These are phyloP conservation scores for Trametes elegans DNA, from an alignment of 768 basidiomycete species.

Conservation along the genomic window DNA sequence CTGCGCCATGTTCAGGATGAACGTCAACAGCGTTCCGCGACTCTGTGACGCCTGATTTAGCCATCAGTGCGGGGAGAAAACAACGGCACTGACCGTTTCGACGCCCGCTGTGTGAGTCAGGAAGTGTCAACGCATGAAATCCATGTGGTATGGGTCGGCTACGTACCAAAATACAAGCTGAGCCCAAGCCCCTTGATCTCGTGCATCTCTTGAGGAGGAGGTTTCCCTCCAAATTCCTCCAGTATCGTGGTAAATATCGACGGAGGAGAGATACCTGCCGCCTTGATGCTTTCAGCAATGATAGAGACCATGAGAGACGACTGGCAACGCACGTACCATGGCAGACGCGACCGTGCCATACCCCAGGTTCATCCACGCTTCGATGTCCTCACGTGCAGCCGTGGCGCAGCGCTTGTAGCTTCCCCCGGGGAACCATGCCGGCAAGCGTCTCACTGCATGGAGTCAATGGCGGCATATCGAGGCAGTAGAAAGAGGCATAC, in stretches of 20 bases:
- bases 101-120: not conserved
- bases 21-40: constrained; percentile 35
- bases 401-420: constrained; percentile 18
- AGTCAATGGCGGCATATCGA: not conserved
- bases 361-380: not conserved
- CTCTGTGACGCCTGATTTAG: constrained; percentile 27
- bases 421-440: constrained; percentile 20
- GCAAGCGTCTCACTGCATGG: constrained; percentile 17
- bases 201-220: not conserved
- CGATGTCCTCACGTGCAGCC: not conserved
- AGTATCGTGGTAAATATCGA: not conserved
- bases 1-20: constrained; percentile 37
- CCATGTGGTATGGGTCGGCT: no score
- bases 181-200: not conserved
- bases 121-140: not conserved
- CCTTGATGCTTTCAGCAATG: not conserved
- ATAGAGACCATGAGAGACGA: not conserved
- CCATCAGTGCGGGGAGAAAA: not conserved
- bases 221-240: not conserved
- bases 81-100: not conserved
- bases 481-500: not conserved
- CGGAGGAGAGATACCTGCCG: not conserved
- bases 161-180: constrained; percentile 1
- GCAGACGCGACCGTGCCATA: not conserved
- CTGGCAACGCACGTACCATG: not conserved